Base-by-base conservation (phyloP, 2,329 filamentous ascomycete genomes). In the Tolypocladium tropicale region DNA sequence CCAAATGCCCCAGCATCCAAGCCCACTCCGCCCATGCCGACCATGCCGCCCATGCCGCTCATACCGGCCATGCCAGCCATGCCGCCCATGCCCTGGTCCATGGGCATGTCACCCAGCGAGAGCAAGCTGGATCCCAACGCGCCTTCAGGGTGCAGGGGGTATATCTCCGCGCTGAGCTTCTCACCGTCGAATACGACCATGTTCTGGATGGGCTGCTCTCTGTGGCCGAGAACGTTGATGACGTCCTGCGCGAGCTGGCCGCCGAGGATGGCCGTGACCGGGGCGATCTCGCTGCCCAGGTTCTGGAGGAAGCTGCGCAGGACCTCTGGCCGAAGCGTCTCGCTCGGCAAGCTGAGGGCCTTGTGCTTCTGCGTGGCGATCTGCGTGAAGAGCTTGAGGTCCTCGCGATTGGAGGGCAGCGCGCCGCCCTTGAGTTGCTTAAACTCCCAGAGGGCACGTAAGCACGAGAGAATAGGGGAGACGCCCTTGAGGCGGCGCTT, bases 131-230 rank as follows among this genome's bases (percentile, higher is more conserved):
- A 69, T 46, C 82, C 83, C 14, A 85, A 73, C 25, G 67, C 67
- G 30, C 79, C 81, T 55, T 84, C 79, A 0, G 90, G 89, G 67
- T 95, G 90, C 46, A 97, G 76, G 2, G 90, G 81, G 68, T 94
- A 96, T 61, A 94, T 85, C 2, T 84, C 84, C 0, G 88, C 89
- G 61, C 89, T 82, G 71, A 89, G 88, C 50, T 79, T 81, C 63
- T 90, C 88, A 16, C 92, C 92, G 69, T 97, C 91, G 65, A 97
- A 96, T 23, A 97, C 77, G 53, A 96, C 81, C 69, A 96, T 84
- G 70, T 99, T 99, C 74, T 99, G 94, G 46, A 99, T 88, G 1
- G 94, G 94, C 71, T 96, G 94, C 74, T 97, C 91, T 43, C 88
- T 85, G 68, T 89, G 85, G 52, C 92, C 90, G 6, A 97, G 81